Base-by-base conservation (phyloP, 352 stramenopile species). In the Phytophthora macrochlamydospora region DNA sequence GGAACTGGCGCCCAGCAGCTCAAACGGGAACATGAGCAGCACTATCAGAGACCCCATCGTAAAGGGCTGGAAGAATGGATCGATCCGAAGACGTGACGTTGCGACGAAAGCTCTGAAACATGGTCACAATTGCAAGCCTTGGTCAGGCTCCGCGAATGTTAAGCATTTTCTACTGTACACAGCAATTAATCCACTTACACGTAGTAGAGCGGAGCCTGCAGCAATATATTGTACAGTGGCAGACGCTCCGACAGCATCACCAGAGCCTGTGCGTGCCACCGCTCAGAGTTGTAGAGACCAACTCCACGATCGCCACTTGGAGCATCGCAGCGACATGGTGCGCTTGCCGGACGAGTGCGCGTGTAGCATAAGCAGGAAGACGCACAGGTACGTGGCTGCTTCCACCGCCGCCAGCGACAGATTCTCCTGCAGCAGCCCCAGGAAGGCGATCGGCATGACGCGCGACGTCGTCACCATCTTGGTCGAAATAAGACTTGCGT, bases 121-220 rank as follows among this genome's bases (percentile, higher is more conserved):
- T 50, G 18, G 29, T 30, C 49, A 48, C 8, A 46, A 42, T 43
- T n/a, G 29, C 48, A 29, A 33, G 11, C 1, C 18, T 33, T 33
- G 18, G 18, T 24, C 18, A 24, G 18, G 18, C 18, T 24, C 18
- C 0, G 18, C 18, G 18, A 0, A 24, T 0, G 18, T 24, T 24
- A 24, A 24, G 18, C 18, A 24, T 24, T 24, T 24, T 24, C 29
- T 5, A 2, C 24, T 53, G 6, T 12, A 24, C 6, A 35, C 45
- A 35, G 29, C 14, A 6, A 7, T 38, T 11, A 4, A 2, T 24
- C 18, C 28, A 69, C 78, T 57, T 62, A 93, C 83, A 91, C 85
- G 71, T 93, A 94, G 64, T 91, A 94, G 59, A 90, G 78, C 55
- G 91, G 81, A 2, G 81, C 82, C 55, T 91, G 79, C 18, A 93